Evolutionary conservation across 169 alveolate species (phyloP), one percentile per base, ranked within the genome.

Genomic region (Plasmodium relictum): DNA sequence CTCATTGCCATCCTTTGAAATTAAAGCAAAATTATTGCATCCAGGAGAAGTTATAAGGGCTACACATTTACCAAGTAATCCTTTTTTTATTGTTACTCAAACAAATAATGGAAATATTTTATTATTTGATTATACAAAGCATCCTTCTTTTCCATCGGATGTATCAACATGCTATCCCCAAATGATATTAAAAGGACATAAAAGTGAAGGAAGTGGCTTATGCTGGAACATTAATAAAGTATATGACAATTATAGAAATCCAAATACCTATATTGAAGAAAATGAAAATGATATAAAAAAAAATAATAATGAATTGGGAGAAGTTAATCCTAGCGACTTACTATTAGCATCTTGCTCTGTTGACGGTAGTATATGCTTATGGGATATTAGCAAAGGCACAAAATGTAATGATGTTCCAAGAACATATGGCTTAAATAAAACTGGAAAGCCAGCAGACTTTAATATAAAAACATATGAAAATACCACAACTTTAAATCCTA

Each of bases 91-190:
- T 44, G 99, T 97, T 16, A 97, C 99, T 0, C 98, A 97, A 89
- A 96, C 98, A 31, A 94, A 92, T 50, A 93, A 93, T 85, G 99
- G 99, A 4, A 98, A 96, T 66, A 92, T 96, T 22, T 94, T 95
- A 65, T 89, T 97, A 24, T 97, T 96, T 92, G 99, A 97, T 92
- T 97, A 97, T 76, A 94, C 97, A 73, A 97, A 97, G 92, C 99
- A 97, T 70, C 98, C 98, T 2, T 93, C 97, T 41, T 94, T 92
- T 58, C 99, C 99, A 26, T 69, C 94, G 8, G 97, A 94, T 87
- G 95, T 94, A 50, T 92, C 96, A 59, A 96, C 93, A 6, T 88
- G 95, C 12, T 95, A 93, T 58, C 99, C 99, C 6, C 98, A 97
- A 70, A 76, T 96, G 89, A 94, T 95, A 52, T 89, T 97, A 54